Evolutionary conservation across 371 early-diverging fungal genomes (phyloP).

Genomic region (Paraphysoderma sedebokerense): DNA sequence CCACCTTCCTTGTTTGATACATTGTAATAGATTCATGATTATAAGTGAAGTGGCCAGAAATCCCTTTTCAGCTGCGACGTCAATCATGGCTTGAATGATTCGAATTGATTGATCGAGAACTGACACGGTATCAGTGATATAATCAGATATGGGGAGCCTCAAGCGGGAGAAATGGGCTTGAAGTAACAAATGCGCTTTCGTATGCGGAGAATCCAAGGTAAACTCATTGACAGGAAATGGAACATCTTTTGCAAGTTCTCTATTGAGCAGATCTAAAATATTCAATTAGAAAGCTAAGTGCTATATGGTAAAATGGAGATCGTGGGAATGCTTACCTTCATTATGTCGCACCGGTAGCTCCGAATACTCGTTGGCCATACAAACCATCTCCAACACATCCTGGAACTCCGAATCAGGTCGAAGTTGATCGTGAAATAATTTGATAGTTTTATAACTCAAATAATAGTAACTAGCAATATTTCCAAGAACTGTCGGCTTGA

Average conservation of each 20-base stretch:
- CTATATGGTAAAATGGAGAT: too few relatives aligned
- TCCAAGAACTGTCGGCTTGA: constrained; percentile 48
- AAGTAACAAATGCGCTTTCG: constrained; percentile 74
- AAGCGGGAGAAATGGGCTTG: constrained; percentile 64
- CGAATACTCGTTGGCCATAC: constrained; percentile 65
- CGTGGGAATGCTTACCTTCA: constrained; percentile 66
- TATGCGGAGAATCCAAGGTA: constrained; percentile 52
- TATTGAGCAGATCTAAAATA: too few relatives aligned
- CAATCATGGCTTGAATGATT: constrained; percentile 79
- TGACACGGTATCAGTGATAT: constrained; percentile 74
- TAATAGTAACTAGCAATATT: constrained; percentile 80
- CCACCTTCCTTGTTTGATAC: constrained; percentile 80
- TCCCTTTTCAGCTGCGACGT: constrained; percentile 53
- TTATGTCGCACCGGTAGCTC: constrained; percentile 85
- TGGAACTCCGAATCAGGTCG: constrained; percentile 21
- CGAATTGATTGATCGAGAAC: constrained; percentile 84
- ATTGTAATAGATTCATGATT: constrained; percentile 60
- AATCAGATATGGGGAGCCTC: constrained; percentile 60
- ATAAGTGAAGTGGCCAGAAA: constrained; percentile 37
- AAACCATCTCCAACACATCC: constrained; percentile 47
- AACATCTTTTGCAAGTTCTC: constrained; percentile 43
- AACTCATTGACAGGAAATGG: constrained; percentile 26
- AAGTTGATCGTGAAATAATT: constrained; percentile 30
- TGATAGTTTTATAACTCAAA: constrained; percentile 59
- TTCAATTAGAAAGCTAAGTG: too few relatives aligned